Conservation (phyloP, 257 asterid genomes). For the Verbena officinalis region DNA sequence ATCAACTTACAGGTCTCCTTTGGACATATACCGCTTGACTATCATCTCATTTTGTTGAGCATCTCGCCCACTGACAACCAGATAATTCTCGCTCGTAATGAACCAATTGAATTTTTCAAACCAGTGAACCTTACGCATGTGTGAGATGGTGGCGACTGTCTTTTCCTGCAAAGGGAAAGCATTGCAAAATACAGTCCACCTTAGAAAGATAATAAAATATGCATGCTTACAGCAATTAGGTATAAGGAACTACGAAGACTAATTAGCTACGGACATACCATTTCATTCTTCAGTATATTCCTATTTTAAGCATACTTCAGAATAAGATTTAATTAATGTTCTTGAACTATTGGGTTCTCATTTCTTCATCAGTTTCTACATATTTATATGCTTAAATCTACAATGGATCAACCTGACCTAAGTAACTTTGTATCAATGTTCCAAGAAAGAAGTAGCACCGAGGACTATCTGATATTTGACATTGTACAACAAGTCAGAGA, state of each 20-base stretch:
- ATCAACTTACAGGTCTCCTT: slow-evolving; percentile 92
- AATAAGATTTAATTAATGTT: too few relatives aligned
- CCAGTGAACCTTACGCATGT: slow-evolving; percentile 99
- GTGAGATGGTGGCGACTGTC: slow-evolving; percentile 89
- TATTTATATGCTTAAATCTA: too few relatives aligned
- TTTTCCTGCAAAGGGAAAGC: slow-evolving; percentile 66
- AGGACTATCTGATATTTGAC: too few relatives aligned
- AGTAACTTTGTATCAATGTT: too few relatives aligned
- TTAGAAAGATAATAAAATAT: slow-evolving; percentile 20
- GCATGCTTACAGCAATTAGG: slow-evolving; percentile 22
- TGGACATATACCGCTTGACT: slow-evolving; percentile 97
- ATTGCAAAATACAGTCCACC: slow-evolving; percentile 18
- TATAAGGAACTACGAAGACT: too few relatives aligned
- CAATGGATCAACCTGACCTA: too few relatives aligned
- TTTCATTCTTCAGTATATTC: too few relatives aligned
- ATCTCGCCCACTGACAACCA: slow-evolving; percentile 94
- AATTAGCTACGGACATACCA: too few relatives aligned
- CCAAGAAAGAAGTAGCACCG: too few relatives aligned
- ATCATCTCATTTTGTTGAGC: slow-evolving; percentile 99
- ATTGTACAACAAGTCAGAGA: slow-evolving; percentile 8
- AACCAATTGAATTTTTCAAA: slow-evolving; percentile 99
- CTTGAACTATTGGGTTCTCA: too few relatives aligned
- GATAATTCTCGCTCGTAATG: slow-evolving; percentile 97
- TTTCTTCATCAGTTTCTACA: too few relatives aligned
- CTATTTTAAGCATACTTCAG: too few relatives aligned